phyloP scores from a whole-genome alignment of 1,284 basidiomycete genomes.

The Fomes fomentarius region DNA sequence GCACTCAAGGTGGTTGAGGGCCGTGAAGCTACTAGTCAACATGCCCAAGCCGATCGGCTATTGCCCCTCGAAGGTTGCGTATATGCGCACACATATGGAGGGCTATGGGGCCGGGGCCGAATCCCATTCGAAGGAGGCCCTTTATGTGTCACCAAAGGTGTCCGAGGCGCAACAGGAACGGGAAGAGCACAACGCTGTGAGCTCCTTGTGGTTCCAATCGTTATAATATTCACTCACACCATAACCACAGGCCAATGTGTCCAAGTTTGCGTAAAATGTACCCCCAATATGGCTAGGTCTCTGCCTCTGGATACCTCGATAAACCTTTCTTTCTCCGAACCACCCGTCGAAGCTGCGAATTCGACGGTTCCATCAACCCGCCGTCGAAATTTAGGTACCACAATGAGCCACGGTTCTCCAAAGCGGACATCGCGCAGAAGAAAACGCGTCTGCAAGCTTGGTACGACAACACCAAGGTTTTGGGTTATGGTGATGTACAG shows the following conservation, averaged over 20 bases:
- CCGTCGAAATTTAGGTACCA: not conserved
- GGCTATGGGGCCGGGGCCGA: not conserved
- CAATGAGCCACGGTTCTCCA: not conserved
- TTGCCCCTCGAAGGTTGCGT: not conserved
- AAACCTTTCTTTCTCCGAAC: constrained; percentile 6
- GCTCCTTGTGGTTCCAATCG: not conserved
- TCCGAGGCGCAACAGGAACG: not conserved
- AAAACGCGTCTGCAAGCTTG: constrained; percentile 9
- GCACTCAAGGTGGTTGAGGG: not conserved
- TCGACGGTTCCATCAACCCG: not conserved
- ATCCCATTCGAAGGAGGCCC: too few relatives aligned
- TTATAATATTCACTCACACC: not conserved
- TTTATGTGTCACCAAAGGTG: too few relatives aligned
- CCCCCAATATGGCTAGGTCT: not conserved
- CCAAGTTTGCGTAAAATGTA: not conserved
- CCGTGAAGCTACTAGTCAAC: not conserved
- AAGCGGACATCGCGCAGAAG: not conserved
- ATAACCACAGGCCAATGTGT: not conserved
- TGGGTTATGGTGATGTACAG: constrained; percentile 19
- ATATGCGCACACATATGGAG: not conserved
- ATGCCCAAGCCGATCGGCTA: not conserved
- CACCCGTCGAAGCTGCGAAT: not conserved
- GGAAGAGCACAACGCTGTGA: not conserved
- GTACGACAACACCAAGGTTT: constrained; percentile 4
- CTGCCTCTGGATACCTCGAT: constrained; percentile 3